These are phyloP conservation scores for Apophysomyces ossiformis DNA, from an alignment of 371 early-diverging fungal species.

Conservation along the genomic window DNA sequence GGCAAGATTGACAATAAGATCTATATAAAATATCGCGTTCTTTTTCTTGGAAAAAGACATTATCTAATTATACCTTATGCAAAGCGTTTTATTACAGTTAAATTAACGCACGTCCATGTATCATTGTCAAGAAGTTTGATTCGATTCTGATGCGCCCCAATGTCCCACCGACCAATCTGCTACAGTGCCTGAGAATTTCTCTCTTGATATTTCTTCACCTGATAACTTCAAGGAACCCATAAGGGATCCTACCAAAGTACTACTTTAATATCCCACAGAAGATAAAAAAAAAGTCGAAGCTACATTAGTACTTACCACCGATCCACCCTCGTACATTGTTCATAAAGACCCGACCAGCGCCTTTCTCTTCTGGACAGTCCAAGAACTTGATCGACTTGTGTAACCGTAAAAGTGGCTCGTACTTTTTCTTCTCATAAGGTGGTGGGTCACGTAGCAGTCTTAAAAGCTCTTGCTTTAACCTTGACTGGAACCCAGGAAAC, in stretches of 20 bases:
- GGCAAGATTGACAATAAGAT: no score
- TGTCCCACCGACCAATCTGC: slow-evolving; percentile 70
- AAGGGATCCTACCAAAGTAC: slow-evolving; percentile 57
- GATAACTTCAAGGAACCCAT: slow-evolving; percentile 74
- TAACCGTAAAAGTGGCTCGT: slow-evolving; percentile 31
- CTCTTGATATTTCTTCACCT: slow-evolving; percentile 65
- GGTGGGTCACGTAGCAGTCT: slow-evolving; percentile 49
- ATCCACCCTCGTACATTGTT: slow-evolving; percentile 77
- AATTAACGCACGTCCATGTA: no score
- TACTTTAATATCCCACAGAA: not conserved
- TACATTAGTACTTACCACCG: slow-evolving; percentile 58
- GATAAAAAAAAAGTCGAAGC: not conserved
- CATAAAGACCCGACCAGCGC: slow-evolving; percentile 66
- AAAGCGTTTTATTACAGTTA: no score
- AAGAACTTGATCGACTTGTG: slow-evolving; percentile 40
- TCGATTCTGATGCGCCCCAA: slow-evolving; percentile 23
- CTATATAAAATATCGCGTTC: no score
- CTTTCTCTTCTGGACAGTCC: slow-evolving; percentile 41
- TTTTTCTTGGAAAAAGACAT: no score
- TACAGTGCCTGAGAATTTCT: slow-evolving; percentile 64
- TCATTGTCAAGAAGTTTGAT: not conserved
- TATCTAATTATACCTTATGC: no score
- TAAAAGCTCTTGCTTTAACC: slow-evolving; percentile 68
- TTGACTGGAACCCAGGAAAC: slow-evolving; percentile 73
- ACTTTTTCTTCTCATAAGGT: slow-evolving; percentile 44